These are phyloP conservation scores for Coprinopsis strossmayeri DNA, from an alignment of 768 basidiomycete genomes.

Conservation along the genomic window DNA sequence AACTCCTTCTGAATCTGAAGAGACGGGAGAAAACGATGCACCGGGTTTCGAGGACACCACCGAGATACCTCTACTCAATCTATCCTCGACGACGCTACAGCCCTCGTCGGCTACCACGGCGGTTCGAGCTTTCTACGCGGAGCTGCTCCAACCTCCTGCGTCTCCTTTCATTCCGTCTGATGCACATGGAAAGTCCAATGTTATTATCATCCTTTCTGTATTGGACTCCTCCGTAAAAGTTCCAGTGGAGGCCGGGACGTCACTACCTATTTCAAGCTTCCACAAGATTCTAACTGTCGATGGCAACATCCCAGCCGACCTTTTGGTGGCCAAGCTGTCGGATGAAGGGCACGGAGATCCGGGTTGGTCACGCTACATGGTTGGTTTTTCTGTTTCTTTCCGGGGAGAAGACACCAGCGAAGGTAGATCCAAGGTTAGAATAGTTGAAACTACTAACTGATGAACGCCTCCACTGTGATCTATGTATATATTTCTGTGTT, in stretches of 20 bases:
- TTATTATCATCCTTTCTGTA: background rate
- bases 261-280: conserved; percentile 1
- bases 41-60: background rate
- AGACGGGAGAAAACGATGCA: too few relatives aligned
- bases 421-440: background rate
- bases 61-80: background rate
- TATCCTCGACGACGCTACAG: background rate
- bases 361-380: background rate
- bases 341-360: background rate
- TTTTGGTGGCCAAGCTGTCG: background rate
- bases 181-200: background rate
- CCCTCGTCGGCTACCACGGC: background rate
- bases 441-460: background rate
- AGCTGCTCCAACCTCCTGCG: background rate
- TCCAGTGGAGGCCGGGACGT: background rate
- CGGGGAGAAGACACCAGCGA: background rate
- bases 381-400: background rate
- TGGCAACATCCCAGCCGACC: background rate
- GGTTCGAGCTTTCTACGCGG: background rate
- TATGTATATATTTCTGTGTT: too few relatives aligned
- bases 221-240: background rate
- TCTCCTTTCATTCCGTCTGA: background rate
- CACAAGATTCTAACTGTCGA: conserved; percentile 3
- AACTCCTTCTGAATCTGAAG: too few relatives aligned
- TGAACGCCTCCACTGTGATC: too few relatives aligned